Evolutionary conservation across 2,329 filamentous ascomycete species (phyloP).

Genomic region (Coniosporium tulheliwenetii): DNA sequence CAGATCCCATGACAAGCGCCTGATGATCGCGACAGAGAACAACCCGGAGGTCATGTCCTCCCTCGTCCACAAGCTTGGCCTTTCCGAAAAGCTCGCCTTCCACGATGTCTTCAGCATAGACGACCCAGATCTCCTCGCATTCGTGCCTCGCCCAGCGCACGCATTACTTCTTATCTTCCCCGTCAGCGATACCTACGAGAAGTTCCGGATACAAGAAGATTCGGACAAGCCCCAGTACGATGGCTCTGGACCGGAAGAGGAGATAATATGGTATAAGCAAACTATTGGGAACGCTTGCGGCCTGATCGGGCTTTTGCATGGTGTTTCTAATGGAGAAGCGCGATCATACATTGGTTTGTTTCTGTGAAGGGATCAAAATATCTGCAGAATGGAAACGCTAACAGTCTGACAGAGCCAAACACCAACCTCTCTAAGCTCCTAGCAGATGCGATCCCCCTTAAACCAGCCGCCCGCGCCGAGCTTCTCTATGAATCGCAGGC

Average conservation of each 20-base stretch:
- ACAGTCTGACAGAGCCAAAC: conserved; percentile 20
- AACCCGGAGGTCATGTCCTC: conserved; percentile 82
- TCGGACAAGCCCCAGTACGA: conserved; percentile 44
- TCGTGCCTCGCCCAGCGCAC: conserved; percentile 75
- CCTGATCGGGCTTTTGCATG: conserved; percentile 75
- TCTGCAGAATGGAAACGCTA: conserved; percentile 1
- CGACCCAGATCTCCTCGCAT: conserved; percentile 68
- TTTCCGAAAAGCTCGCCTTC: conserved; percentile 61
- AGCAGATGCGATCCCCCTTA: conserved; percentile 51
- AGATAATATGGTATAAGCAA: conserved; percentile 86
- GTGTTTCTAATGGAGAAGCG: conserved; percentile 61
- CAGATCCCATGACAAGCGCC: not conserved
- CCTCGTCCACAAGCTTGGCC: conserved; percentile 69
- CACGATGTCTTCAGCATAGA: conserved; percentile 88
- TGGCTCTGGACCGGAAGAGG: conserved; percentile 51
- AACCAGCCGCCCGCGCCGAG: conserved; percentile 48
- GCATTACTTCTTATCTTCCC: conserved; percentile 90
- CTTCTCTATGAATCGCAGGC: conserved; percentile 62
- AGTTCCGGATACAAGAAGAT: conserved; percentile 61
- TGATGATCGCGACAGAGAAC: conserved; percentile 32
- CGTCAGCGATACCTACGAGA: conserved; percentile 64
- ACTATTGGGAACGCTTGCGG: conserved; percentile 92
- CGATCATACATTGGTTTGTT: conserved; percentile 41
- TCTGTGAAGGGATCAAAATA: not conserved
- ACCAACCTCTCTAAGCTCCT: conserved; percentile 52